Percentiles rank a stretch among this genome's conserved stretches.
Conservation (phyloP, 306 rosid genomes). For the Urtica urens region DNA sequence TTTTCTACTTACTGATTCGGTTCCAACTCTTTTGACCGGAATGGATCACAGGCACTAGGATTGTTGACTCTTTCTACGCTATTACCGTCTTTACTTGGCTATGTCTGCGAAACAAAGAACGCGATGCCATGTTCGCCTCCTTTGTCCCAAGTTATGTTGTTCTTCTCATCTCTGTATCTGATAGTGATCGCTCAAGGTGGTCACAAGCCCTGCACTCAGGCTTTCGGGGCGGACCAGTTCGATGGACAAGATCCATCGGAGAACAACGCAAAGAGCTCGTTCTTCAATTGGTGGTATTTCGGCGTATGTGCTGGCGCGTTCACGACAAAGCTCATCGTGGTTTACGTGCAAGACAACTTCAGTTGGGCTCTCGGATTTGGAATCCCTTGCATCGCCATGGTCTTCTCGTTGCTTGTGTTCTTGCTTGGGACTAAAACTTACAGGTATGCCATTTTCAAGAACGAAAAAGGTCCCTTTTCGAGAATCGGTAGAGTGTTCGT, state of each 20-base stretch:
- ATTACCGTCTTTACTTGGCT: slow-evolving; percentile 26
- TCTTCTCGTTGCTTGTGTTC: slow-evolving; percentile 16
- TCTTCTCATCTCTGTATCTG: slow-evolving; percentile 49
- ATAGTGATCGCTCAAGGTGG: slow-evolving; percentile 54
- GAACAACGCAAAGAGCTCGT: slow-evolving; percentile 48
- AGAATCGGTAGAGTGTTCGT: slow-evolving; percentile 34
- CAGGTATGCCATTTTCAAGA: slow-evolving; percentile 1
- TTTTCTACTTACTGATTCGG: too few species aligned
- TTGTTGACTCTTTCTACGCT: slow-evolving; percentile 41
- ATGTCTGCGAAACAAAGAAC: slow-evolving; percentile 17
- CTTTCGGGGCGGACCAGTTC: slow-evolving; percentile 69
- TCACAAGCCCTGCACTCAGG: slow-evolving; percentile 66
- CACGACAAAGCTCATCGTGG: slow-evolving; percentile 18
- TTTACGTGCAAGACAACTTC: slow-evolving; percentile 32
- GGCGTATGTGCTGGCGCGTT: slow-evolving; percentile 25
- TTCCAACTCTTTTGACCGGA: too few species aligned
- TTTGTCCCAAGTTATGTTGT: slow-evolving; percentile 28
- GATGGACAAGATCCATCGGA: slow-evolving; percentile 46
- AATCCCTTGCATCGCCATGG: slow-evolving; percentile 19
- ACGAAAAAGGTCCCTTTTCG: slow-evolving; percentile 17
- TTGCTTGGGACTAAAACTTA: slow-evolving; percentile 18
- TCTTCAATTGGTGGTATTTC: slow-evolving; percentile 77
- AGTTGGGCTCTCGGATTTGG: slow-evolving; percentile 27
- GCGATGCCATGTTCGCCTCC: slow-evolving; percentile 19
- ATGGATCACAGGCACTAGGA: slow-evolving; percentile 36